Conservation (phyloP, 352 stramenopile species). For the Phytophthora pinifolia region DNA sequence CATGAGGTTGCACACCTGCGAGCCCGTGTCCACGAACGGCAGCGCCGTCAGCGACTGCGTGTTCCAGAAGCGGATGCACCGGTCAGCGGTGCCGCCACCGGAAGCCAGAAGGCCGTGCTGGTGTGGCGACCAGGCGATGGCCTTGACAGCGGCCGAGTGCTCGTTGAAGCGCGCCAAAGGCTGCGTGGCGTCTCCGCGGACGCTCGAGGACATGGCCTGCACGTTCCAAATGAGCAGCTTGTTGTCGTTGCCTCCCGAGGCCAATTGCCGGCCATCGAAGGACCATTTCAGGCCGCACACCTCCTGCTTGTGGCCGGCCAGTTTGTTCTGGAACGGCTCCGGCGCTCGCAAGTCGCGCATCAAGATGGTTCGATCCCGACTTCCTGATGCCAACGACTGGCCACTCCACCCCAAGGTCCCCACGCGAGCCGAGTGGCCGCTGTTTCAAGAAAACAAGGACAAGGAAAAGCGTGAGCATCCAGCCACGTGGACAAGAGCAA, state of each 20-base stretch:
- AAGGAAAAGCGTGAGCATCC: conserved; percentile 3
- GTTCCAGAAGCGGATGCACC: conserved; percentile 98
- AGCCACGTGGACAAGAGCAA: not conserved
- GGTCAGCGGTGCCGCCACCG: conserved; percentile 95
- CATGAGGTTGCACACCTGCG: conserved; percentile 97
- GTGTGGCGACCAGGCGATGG: conserved; percentile 97
- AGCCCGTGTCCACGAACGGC: conserved; percentile 95
- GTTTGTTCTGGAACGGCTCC: conserved; percentile 51
- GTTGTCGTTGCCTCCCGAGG: conserved; percentile 98
- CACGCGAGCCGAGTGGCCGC: conserved; percentile 91
- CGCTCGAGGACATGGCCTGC: conserved; percentile 41
- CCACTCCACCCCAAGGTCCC: conserved; percentile 93
- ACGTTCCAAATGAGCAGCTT: conserved; percentile 97
- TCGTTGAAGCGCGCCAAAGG: conserved; percentile 93
- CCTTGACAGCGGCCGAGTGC: conserved; percentile 97
- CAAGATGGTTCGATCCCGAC: conserved; percentile 93
- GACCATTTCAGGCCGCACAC: conserved; percentile 98
- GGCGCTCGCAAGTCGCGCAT: conserved; percentile 89
- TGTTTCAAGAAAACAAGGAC: conserved; percentile 21
- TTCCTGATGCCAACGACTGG: conserved; percentile 90
- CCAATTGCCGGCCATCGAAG: conserved; percentile 91
- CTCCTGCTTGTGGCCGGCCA: conserved; percentile 79
- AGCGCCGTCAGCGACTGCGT: conserved; percentile 89
- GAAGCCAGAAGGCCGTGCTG: conserved; percentile 95
- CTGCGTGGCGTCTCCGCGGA: conserved; percentile 33